Evolutionary conservation across 306 rosid genomes (phyloP).

Genomic region (Dicorynia guianensis): DNA sequence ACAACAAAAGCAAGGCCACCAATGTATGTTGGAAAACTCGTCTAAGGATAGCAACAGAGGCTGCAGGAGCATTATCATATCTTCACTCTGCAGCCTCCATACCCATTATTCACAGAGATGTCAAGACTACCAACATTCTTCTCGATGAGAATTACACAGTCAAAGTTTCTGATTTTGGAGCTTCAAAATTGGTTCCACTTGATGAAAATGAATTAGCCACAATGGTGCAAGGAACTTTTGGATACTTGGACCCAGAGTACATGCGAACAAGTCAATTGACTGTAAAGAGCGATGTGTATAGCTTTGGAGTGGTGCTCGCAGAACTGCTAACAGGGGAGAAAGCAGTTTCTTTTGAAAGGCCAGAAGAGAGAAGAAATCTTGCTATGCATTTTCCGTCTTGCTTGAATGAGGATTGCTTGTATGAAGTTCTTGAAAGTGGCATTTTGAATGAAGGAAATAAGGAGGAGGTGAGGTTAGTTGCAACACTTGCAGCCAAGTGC

Average conservation of each 20-base stretch:
- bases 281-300: constrained; percentile 61
- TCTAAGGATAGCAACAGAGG: constrained; percentile 45
- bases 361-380: constrained; percentile 37
- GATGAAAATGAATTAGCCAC: constrained; percentile 50
- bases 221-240: constrained; percentile 59
- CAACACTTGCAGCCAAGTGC: constrained; percentile 42
- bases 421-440: constrained; percentile 42
- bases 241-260: constrained; percentile 56
- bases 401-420: constrained; percentile 32
- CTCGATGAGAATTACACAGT: constrained; percentile 42
- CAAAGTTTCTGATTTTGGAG: constrained; percentile 54
- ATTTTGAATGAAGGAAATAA: constrained; percentile 30
- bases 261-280: constrained; percentile 44
- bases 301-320: constrained; percentile 55
- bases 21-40: neutral
- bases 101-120: constrained; percentile 60
- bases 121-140: constrained; percentile 55
- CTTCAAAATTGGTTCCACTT: constrained; percentile 50
- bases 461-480: constrained; percentile 38
- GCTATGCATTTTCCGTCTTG: constrained; percentile 37
- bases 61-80: constrained; percentile 47
- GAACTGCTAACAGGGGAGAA: constrained; percentile 50
- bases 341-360: constrained; percentile 30
- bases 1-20: neutral
- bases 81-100: constrained; percentile 48